phyloP scores from a whole-genome alignment of 805 yeast genomes.

The Schizosaccharomyces octosporus region DNA sequence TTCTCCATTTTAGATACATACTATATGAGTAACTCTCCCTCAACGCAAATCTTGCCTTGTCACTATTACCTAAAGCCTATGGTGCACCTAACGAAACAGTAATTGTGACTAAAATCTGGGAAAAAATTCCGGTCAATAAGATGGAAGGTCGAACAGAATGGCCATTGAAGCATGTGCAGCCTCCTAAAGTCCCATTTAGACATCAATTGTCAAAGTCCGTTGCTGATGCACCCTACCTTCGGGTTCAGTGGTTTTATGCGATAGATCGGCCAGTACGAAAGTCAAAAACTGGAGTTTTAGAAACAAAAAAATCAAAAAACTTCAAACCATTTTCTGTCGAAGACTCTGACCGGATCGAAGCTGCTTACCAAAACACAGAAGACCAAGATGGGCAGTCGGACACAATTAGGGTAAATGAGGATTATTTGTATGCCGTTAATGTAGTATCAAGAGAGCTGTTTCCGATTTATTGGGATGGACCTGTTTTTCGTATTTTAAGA shows the following conservation, averaged over 20 bases:
- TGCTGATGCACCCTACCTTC: background rate
- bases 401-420: conserved; percentile 49
- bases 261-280: conserved; percentile 39
- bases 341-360: conserved; percentile 43
- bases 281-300: conserved; percentile 19
- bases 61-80: background rate
- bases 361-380: conserved; percentile 15
- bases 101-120: background rate
- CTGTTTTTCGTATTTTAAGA: conserved; percentile 54
- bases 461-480: conserved; percentile 79
- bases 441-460: conserved; percentile 25
- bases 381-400: conserved; percentile 4
- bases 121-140: background rate
- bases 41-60: no score
- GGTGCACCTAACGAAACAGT: background rate
- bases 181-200: background rate
- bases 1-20: no score
- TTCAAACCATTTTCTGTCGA: conserved; percentile 40
- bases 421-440: conserved; percentile 51
- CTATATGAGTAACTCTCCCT: no score
- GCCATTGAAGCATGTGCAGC: background rate
- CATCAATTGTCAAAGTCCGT: background rate
- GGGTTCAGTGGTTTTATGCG: conserved; percentile 49
- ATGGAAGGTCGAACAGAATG: background rate
- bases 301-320: conserved; percentile 12